phyloP scores from a whole-genome alignment of 2,329 filamentous ascomycete genomes.

The Fusarium coicis region DNA sequence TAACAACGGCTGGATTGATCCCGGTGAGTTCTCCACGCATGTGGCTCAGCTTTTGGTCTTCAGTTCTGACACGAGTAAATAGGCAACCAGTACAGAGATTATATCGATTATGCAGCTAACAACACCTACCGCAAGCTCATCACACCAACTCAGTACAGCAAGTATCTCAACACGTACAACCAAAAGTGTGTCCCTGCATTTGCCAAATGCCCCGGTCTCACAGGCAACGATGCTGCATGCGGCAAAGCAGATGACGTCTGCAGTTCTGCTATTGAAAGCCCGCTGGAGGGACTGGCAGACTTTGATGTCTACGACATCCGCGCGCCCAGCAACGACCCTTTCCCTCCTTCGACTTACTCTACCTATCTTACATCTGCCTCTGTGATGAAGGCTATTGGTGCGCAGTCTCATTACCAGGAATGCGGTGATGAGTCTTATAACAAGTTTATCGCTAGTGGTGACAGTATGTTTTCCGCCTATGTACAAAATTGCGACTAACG shows the following conservation, averaged over 20 bases:
- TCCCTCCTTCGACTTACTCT: conserved; percentile 31
- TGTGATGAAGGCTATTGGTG: conserved; percentile 37
- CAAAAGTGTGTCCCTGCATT: conserved; percentile 37
- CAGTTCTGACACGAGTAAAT: fast-evolving
- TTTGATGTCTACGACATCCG: conserved; percentile 61
- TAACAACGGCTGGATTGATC: conserved; percentile 67
- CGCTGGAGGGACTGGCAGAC: conserved; percentile 36
- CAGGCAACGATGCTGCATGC: conserved; percentile 41
- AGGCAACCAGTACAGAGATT: conserved; percentile 44
- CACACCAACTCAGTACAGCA: conserved; percentile 17
- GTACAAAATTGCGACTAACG: too few relatives aligned
- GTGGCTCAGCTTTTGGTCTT: fast-evolving
- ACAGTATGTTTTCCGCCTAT: conserved; percentile 33
- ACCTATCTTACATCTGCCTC: conserved; percentile 26
- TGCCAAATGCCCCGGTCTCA: conserved; percentile 34
- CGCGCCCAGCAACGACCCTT: conserved; percentile 26
- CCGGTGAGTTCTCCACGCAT: conserved; percentile 25
- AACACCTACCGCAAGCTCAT: conserved; percentile 48
- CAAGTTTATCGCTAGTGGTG: conserved; percentile 35
- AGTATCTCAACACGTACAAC: conserved; percentile 45
- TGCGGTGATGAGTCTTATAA: conserved; percentile 26
- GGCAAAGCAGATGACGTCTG: conserved; percentile 41
- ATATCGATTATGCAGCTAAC: conserved; percentile 46
- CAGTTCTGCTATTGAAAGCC: conserved; percentile 21
- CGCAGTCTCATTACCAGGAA: conserved; percentile 31